Conservation (phyloP, 2,329 filamentous ascomycete species). For the Neodidymelliopsis sp. region DNA sequence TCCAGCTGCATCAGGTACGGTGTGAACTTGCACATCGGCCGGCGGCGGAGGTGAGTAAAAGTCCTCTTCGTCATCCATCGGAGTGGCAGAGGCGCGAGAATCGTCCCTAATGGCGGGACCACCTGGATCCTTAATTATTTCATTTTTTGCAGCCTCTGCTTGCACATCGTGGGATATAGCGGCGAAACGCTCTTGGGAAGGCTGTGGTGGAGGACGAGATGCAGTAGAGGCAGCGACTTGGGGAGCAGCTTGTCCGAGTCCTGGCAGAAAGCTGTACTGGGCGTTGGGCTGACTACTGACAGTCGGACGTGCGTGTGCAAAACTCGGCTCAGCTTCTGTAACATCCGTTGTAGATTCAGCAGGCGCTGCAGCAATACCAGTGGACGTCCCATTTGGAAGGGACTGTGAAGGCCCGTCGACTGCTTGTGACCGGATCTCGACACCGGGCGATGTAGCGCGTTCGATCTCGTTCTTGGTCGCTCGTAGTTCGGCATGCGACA, state of each 20-base stretch:
- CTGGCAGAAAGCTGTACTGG: slow-evolving; percentile 19
- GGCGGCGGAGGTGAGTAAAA: slow-evolving; percentile 45
- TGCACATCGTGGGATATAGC: neutral
- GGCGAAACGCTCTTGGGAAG: neutral
- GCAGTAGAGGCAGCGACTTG: neutral
- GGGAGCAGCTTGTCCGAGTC: slow-evolving; percentile 19
- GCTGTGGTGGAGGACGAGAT: neutral
- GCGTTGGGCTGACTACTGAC: slow-evolving; percentile 1
- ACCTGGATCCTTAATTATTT: neutral
- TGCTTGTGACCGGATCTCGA: neutral
- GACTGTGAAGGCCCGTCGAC: neutral
- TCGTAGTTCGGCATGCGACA: slow-evolving; percentile 55
- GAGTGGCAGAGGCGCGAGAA: slow-evolving; percentile 24
- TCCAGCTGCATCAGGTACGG: neutral
- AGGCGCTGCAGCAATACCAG: neutral
- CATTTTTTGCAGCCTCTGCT: neutral
- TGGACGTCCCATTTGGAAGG: neutral
- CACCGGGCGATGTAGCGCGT: slow-evolving; percentile 30
- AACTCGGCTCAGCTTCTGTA: neutral
- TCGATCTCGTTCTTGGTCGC: slow-evolving; percentile 51
- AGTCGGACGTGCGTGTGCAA: neutral
- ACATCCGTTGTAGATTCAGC: neutral
- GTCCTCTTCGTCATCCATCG: slow-evolving; percentile 44
- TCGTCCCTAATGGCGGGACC: neutral
- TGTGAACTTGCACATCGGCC: slow-evolving; percentile 1